Conservation (phyloP, 148 eudicot genomes). For the Rhododendron henanense region DNA sequence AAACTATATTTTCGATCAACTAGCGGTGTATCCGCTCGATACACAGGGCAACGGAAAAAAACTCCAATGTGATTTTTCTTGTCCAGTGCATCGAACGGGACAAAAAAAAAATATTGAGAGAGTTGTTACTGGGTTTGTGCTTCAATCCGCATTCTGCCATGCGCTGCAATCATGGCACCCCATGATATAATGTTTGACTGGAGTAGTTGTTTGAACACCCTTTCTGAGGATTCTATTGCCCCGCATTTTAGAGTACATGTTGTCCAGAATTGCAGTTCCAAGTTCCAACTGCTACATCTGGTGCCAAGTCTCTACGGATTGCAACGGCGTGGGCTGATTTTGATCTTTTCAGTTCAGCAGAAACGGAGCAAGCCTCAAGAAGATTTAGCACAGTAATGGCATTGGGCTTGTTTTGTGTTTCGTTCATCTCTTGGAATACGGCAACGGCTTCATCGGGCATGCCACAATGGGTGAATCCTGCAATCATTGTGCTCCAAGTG, state of each 20-base stretch:
- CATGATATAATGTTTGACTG: too few relatives aligned
- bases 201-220: too few relatives aligned
- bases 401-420: conserved; percentile 31
- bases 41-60: too few relatives aligned
- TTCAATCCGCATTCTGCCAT: too few relatives aligned
- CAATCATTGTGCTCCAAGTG: conserved; percentile 43
- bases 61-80: too few relatives aligned
- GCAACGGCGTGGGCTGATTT: conserved; percentile 70
- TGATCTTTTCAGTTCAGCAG: conserved; percentile 48
- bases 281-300: conserved; percentile 49
- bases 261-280: conserved; percentile 46
- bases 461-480: conserved; percentile 60
- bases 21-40: too few relatives aligned
- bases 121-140: too few relatives aligned
- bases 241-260: conserved; percentile 34
- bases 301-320: conserved; percentile 15
- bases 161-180: too few relatives aligned
- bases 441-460: conserved; percentile 63
- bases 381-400: conserved; percentile 53
- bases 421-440: conserved; percentile 44
- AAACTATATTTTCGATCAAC: too few relatives aligned
- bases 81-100: too few relatives aligned
- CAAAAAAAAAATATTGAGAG: too few relatives aligned
- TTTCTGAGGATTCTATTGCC: too few relatives aligned
- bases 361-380: conserved; percentile 65